Conservation (phyloP, 169 alveolate species). For the Plasmodium adleri region DNA sequence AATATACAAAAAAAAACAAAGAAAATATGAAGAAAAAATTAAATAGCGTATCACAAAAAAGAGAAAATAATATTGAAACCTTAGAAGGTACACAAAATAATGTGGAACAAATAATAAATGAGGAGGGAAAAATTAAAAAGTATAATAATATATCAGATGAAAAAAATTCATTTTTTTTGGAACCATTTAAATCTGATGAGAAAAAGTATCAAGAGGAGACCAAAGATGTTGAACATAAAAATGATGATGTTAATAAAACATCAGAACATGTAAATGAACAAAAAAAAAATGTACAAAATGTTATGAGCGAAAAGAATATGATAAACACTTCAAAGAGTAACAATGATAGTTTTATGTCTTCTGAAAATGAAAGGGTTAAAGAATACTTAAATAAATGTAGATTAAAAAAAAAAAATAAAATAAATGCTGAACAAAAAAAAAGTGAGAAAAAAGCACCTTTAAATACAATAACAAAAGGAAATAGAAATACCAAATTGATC, state of each 20-base stretch:
- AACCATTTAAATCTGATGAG: too few species aligned
- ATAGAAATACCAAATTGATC: not conserved
- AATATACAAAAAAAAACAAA: constrained; percentile 11
- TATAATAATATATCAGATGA: not conserved
- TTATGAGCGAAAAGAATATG: not conserved
- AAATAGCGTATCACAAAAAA: not conserved
- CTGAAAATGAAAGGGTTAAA: not conserved
- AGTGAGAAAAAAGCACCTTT: too few species aligned
- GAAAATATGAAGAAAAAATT: not conserved
- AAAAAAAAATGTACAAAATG: not conserved
- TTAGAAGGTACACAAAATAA: not conserved
- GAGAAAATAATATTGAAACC: too few species aligned
- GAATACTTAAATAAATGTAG: not conserved
- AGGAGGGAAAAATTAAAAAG: not conserved
- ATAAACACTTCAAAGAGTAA: not conserved
- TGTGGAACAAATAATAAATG: not conserved
- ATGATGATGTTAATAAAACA: constrained; percentile 15
- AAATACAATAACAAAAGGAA: too few species aligned
- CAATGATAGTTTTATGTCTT: not conserved
- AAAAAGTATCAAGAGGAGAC: not conserved
- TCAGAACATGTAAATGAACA: constrained; percentile 12
- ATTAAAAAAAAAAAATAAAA: constrained; percentile 8
- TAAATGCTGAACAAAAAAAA: too few species aligned
- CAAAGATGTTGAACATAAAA: not conserved
- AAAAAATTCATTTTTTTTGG: not conserved